Base-by-base conservation (phyloP, 1,139 yeast genomes). In the Pichia sp. region DNA sequence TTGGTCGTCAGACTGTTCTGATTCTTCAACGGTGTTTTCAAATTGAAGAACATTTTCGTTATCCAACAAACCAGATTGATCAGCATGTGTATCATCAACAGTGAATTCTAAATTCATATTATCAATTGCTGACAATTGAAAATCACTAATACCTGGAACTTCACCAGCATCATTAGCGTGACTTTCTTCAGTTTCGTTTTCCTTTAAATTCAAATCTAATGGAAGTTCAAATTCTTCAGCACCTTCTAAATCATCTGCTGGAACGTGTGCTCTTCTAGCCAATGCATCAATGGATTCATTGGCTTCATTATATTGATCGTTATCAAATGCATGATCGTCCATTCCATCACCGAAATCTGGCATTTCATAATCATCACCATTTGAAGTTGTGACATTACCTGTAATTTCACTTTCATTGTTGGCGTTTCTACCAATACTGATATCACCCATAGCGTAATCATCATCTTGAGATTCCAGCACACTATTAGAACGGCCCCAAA, bases 171-270 rank as follows among this genome's bases (percentile, higher is more conserved):
- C 39, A 2, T 10, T 7, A 7, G 10, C 14, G 31, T 28, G 10
- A 28, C 9, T 7, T 12, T 10, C 28, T 4, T 19, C 37, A 12
- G 20, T 21, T 9, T 48, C 56, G 17, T 48, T 56, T 31, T 50
- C 54, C 21, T 69, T 66, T 39, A 61, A 50, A 40, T 74, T 77
- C 42, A 78, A 67, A 47, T 77, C 77, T 43, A 78, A 67, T 48
- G 82, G 75, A 62, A 83, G 67, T 54, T 83, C 74, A 66, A 79
- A 67, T 57, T 79, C 66, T 8, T 64, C 67, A 65, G 78, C 68
- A 55, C 78, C 75, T 50, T 73, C 65, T 9, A 66, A 61, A 39
- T 65, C 66, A 44, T 59, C 65, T 11, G 52, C 54, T 28, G 47
- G 53, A 4, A 24, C 18, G 17, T 55, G 65, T 8, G 52, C 51